Base-by-base conservation (phyloP, 805 yeast species). In the Nakazawaea molendinolei region DNA sequence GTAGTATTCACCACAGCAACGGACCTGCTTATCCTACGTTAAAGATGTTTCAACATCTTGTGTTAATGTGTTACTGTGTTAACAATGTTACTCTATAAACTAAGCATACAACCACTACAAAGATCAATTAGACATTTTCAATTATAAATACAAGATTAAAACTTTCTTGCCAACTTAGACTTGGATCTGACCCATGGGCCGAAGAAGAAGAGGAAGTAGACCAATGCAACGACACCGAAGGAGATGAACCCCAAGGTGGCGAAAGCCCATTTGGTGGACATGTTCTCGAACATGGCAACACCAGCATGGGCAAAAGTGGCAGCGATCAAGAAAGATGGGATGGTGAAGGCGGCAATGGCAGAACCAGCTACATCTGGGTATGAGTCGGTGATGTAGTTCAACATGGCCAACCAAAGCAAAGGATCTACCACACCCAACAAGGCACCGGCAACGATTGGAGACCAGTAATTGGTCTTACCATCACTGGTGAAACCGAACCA, bases 261-360 rank as follows among this genome's bases (percentile, higher is more conserved):
- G 36, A 58, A 47, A 20, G 48, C 63, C 61, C 61, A 56, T 19
- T 44, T 53, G 22, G 61, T 51, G n/a, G 56, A 48, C 61, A 56
- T 53, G 41, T 56, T 47, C 2, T 48, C 56, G 42, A 58, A 58
- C 61, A 58, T 56, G 29, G 63, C 63, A 36, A 58, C 58, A 55
- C 63, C 63, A 18, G 61, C 63, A 38, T 58, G 63, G 13, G 63
- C 47, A 18, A 58, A 44, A 12, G 53, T 53, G 27, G 56, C 63
- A 29, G 63, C 61, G 41, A 58, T 56, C 13, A 55, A 49, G 41
- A 58, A 58, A 4, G 63, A 58, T 23, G 63, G 63, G 26, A 58
- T 58, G 27, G 59, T 51, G 48, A 58, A 58, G 2, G 58, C 63
- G 10, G 61, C 61, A 42, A 58, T 53, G 23, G 61, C 63, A 30